Base-by-base conservation (phyloP, 148 eudicot species). In the Rhododendron kiyosumense region DNA sequence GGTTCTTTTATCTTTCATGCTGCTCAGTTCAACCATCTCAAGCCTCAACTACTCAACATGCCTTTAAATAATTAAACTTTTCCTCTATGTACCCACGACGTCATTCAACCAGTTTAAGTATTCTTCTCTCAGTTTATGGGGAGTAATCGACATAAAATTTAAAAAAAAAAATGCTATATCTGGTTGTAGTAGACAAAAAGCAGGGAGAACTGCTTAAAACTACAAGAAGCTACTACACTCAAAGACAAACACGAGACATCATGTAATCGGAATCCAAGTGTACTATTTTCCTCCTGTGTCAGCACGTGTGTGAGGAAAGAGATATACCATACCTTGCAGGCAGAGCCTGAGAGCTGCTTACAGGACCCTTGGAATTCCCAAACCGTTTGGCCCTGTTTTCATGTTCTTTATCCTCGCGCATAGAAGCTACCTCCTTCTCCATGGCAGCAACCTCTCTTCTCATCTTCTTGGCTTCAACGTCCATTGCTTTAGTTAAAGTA, bases 401-500 rank as follows among this genome's bases (percentile, higher is more conserved):
- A 78, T 96, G 99, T 74, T 96, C 99, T 88, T 96, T 96, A 36
- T 96, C 99, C 48, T 91, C 91, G 65, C 98, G 98, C 92, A 96
- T 96, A 14, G 99, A 96, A 90, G 98, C 89, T 84, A 96, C 99
- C 91, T 96, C 99, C 88, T 96, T 96, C 92, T 96, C 99, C 98
- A 96, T 94, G n/a, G 97, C 97, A 89, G 98, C 95, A 77, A 96
- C 99, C 87, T 95, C 98, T 86, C 99, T 96, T 88, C 99, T 92
- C 99, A 96, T 95, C 93, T 95, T 96, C 90, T 96, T 96, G 81
- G 98, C 99, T 91, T 96, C 99, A 87, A 96, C 97, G 89, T 96
- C 99, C 99, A 96, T 94, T 22, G 98, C 99, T 87, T 94, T 96
- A 3, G 99, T 95, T 87, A 96, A 90, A n/a, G 99, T 96, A 77